Base-by-base conservation (phyloP, 106 monocot genomes). In the Apostasia shenzhenica region DNA sequence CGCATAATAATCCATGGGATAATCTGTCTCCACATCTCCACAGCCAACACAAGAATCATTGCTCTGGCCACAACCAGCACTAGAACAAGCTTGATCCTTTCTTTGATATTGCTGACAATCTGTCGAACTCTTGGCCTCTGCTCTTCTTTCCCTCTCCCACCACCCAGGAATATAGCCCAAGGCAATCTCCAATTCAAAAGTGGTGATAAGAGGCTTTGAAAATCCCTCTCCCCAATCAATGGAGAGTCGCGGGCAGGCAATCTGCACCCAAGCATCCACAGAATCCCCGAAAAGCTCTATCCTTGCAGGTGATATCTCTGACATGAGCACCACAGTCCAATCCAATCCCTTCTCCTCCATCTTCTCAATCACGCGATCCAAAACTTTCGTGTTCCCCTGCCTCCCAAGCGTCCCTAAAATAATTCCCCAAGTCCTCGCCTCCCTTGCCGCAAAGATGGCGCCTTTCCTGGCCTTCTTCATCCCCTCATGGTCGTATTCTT, bases 191-290 rank as follows among this genome's bases (percentile, higher is more conserved):
- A 93, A 69, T 76, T 99, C 99, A 69, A 99, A 99, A 12, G 99
- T 90, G 0, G 93, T 99, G 63, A 99, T 73, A 46, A 99, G 8
- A 3, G 99, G 99, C 72, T 78, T 99, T 55, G 63, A 63, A 73
- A 99, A 99, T 39, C 90, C 99, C 73, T 99, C 99, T 0, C 92
- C 93, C 99, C 99, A 99, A 74, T 99, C 97, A 13, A 99, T 99
- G 0, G 99, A 99, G 13, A 99, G 75, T 61, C 99, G 59, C 3
- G 99, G 99, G 70, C 99, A 99, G 1, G 99, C 99, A 70, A 99
- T 93, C 73, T 99, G 93, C 67, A 99, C 99, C 99, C 99, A 99
- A 4, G 99, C 99, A 80, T 99, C 92, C 11, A 99, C 80, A 0
- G 87, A 85, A 61, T 99, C 99, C 48, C 75, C 85, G 70, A 99